A percentile compares a stretch with the other conserved stretches of the same genome.
These are phyloP conservation scores for Podaxis sp. DNA, from an alignment of 768 basidiomycete species.

Conservation along the genomic window DNA sequence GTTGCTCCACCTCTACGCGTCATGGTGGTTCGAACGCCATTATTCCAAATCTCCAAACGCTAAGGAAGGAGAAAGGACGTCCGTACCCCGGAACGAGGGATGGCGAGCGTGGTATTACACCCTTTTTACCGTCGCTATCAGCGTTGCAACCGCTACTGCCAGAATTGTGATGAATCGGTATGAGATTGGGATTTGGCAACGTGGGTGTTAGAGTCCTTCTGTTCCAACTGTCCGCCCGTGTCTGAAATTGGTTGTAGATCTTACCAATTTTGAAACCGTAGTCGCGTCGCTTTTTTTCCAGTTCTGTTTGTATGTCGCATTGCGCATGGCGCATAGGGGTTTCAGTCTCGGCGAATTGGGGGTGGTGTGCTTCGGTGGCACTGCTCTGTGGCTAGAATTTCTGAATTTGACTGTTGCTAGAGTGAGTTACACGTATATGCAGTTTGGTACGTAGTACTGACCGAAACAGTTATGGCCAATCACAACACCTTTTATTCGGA, in stretches of 20 bases:
- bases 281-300: constrained; percentile 84
- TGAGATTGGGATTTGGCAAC: constrained; percentile 65
- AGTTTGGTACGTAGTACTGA: not conserved
- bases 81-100: constrained; percentile 74
- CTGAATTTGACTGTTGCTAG: constrained; percentile 80
- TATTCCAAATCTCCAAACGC: constrained; percentile 36
- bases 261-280: constrained; percentile 74
- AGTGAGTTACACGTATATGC: constrained; percentile 44
- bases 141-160: constrained; percentile 46
- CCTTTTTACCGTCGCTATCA: constrained; percentile 59
- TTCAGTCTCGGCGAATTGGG: constrained; percentile 95
- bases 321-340: constrained; percentile 89
- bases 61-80: constrained; percentile 69
- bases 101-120: constrained; percentile 63
- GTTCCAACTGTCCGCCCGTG: not conserved
- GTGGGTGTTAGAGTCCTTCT: constrained; percentile 41
- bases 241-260: constrained; percentile 47
- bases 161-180: constrained; percentile 44
- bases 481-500: constrained; percentile 82
- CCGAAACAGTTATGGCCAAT: constrained; percentile 68
- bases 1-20: constrained; percentile 76
- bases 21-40: constrained; percentile 69
- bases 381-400: constrained; percentile 83
- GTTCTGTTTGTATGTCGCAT: constrained; percentile 84
- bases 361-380: constrained; percentile 85